Percentiles rank a stretch among this genome's conserved stretches.
Evolutionary conservation across 345 rosid species (phyloP).

Genomic region (Eucalyptus marginata): DNA sequence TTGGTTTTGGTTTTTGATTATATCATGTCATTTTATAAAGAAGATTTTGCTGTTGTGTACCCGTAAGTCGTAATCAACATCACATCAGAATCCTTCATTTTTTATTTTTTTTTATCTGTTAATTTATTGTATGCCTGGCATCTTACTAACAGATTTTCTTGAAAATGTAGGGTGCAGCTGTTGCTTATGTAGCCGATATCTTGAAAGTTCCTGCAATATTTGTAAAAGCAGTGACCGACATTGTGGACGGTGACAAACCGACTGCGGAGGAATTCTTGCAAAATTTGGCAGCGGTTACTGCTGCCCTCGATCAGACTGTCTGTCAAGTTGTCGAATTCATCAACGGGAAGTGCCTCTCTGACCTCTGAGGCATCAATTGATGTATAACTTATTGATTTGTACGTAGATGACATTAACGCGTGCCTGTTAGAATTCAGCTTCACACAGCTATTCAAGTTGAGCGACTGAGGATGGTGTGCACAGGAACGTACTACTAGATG

Average conservation of each 20-base stretch:
- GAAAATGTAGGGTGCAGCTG: constrained; percentile 63
- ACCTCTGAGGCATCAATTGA: constrained; percentile 30
- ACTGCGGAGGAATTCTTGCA: constrained; percentile 81
- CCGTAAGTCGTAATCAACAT: background rate
- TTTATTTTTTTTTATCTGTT: background rate
- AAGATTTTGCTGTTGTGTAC: background rate
- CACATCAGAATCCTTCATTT: background rate
- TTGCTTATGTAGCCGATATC: constrained; percentile 82
- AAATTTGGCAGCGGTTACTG: constrained; percentile 68
- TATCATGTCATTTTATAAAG: background rate
- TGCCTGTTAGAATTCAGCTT: background rate
- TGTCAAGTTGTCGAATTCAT: constrained; percentile 57
- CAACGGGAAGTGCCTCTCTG: constrained; percentile 52
- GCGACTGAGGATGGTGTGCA: background rate
- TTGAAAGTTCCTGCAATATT: constrained; percentile 74
- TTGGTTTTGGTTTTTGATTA: background rate
- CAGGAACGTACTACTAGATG: background rate
- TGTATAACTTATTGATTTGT: background rate
- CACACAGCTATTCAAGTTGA: background rate
- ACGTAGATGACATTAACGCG: background rate
- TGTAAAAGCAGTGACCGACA: constrained; percentile 83
- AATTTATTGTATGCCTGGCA: background rate
- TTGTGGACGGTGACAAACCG: constrained; percentile 90
- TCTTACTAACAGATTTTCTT: too few species aligned
- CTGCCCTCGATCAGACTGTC: constrained; percentile 56